These are phyloP conservation scores for Thielaviopsis populi DNA, from an alignment of 2,329 filamentous ascomycete species.

Conservation along the genomic window DNA sequence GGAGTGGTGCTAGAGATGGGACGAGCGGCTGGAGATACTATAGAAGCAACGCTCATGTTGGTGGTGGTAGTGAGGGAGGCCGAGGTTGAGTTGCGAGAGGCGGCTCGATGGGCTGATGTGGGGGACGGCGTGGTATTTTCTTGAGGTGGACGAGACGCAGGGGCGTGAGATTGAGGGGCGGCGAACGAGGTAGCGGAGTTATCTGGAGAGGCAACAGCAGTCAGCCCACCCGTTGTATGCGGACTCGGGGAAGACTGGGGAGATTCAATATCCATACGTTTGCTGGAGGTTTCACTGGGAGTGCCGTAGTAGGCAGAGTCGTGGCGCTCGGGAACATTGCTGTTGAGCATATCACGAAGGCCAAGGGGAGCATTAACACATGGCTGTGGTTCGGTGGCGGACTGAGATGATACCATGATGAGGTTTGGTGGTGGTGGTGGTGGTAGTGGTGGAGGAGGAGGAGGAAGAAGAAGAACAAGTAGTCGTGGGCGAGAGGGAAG, in stretches of 20 bases:
- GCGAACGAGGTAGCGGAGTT: constrained; percentile 29
- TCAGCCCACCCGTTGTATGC: constrained; percentile 13
- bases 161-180: neutral
- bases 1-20: constrained; percentile 49
- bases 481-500: no score
- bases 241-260: constrained; percentile 17
- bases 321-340: constrained; percentile 11
- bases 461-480: no score
- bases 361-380: constrained; percentile 12
- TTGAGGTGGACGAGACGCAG: constrained; percentile 1
- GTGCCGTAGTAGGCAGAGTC: constrained; percentile 17
- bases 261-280: constrained; percentile 18
- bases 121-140: constrained; percentile 30
- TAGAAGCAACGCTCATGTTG: constrained; percentile 4
- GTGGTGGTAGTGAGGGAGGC: neutral
- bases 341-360: constrained; percentile 16
- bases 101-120: constrained; percentile 33
- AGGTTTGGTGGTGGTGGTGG: neutral
- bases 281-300: constrained; percentile 17
- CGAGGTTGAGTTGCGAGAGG: constrained; percentile 18
- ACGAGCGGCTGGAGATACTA: constrained; percentile 36
- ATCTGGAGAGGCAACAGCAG: constrained; percentile 21
- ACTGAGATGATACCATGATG: neutral
- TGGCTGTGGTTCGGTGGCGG: neutral
- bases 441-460: neutral